Evolutionary conservation across 2,329 filamentous ascomycete genomes (phyloP).

Genomic region (Talaromyces sp.): DNA sequence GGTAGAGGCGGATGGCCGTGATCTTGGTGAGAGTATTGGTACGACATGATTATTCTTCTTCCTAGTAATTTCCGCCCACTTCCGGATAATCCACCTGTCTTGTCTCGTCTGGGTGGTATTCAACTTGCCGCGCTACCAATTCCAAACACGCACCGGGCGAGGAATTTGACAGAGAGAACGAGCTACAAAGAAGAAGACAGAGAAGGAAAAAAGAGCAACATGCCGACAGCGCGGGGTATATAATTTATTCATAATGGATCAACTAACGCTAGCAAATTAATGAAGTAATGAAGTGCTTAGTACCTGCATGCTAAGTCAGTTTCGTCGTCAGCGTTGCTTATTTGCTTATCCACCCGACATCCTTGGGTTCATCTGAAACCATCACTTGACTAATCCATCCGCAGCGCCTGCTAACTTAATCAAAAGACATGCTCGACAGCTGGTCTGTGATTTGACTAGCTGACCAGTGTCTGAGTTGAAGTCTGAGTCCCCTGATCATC

Average conservation of each 20-base stretch:
- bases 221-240: neutral
- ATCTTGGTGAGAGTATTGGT: constrained; percentile 18
- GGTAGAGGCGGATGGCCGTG: constrained; percentile 18
- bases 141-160: neutral
- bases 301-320: neutral
- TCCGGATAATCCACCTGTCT: neutral
- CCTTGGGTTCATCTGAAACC: neutral
- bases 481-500: constrained; percentile 2
- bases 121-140: neutral
- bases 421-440: neutral
- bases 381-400: neutral
- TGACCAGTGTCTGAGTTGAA: neutral
- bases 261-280: neutral
- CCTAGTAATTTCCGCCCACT: neutral
- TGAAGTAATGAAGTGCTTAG: neutral
- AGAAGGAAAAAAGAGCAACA: neutral
- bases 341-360: neutral
- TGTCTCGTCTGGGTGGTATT: neutral
- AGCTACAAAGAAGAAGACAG: neutral
- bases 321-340: neutral
- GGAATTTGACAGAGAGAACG: neutral
- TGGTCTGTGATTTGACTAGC: constrained; percentile 2
- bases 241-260: neutral
- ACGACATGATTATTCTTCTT: constrained; percentile 5
- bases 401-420: neutral